Evolutionary conservation across 192 early-diverging fungal genomes (phyloP), one percentile per base, ranked within the genome.

Genomic region (Coemansia erecta): DNA sequence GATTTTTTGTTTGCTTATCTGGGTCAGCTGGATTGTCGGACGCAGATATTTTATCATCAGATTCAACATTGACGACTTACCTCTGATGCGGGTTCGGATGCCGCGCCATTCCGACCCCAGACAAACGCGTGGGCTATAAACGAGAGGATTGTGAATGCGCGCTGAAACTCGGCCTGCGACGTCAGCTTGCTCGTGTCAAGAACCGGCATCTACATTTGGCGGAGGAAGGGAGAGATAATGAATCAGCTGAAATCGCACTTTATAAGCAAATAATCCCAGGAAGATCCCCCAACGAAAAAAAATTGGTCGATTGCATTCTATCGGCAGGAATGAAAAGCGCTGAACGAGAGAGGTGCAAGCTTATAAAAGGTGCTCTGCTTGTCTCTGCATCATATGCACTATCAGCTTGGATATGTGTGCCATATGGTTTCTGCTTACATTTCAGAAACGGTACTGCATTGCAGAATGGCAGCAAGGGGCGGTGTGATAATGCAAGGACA

Each of bases 121-220:
- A 98, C 86, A 72, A 89, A 96, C 13, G 89, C 90, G 60, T 97
- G 94, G 6, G 89, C 91, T 49, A 98, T 77, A 68, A 94, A 90
- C 31, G 89, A 90, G 14, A 97, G 79, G 23, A 97, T 83, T 21
- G 90, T 62, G 61, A 92, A 97, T n/a, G 90, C 94, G 46, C 96
- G 82, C 54, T 87, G 85, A 64, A 85, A 88, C 76, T 97, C 94
- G 44, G 84, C 78, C 45, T 74, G 66, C 3, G 80, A 86, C 37
- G 65, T 56, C 28, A 94, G 82, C 8, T 63, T 78, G 42, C 69
- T 72, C 4, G 83, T 83, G 64, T 84, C 80, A 12, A 97, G 81
- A 13, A 91, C 58, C 1, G 93, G 91, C 56, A 97, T 73, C 89
- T 94, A 79, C 65, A 76, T 18, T 42, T 41, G 21, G 26, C n/a